phyloP scores from a whole-genome alignment of 805 yeast genomes.

The Saccharomycopsis guyanensis region DNA sequence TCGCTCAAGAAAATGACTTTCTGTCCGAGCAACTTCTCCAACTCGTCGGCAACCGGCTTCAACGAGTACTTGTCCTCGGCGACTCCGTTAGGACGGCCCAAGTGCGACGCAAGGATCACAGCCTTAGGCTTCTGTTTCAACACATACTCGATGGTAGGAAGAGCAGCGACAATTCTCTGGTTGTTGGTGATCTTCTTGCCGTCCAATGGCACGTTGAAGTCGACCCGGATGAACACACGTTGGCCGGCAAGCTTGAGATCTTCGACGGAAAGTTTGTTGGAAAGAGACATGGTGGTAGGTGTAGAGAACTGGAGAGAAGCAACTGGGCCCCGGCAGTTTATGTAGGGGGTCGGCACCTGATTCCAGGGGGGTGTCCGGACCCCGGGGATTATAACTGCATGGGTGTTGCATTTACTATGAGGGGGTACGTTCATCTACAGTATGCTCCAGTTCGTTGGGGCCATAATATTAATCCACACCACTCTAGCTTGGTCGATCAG shows the following conservation, averaged over 20 bases:
- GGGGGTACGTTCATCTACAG: too few relatives aligned
- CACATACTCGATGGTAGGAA: constrained; percentile 96
- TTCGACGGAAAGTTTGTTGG: constrained; percentile 86
- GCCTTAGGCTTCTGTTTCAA: constrained; percentile 86
- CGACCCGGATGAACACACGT: constrained; percentile 98
- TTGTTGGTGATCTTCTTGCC: constrained; percentile 97
- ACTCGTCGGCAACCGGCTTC: constrained; percentile 89
- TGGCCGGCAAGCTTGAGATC: constrained; percentile 82
- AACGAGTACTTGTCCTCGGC: constrained; percentile 77
- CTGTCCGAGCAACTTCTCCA: constrained; percentile 60
- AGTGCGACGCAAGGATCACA: constrained; percentile 89
- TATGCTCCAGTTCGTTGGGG: too few relatives aligned
- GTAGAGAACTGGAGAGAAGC: background rate
- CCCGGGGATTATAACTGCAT: too few relatives aligned
- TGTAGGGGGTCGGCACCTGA: background rate
- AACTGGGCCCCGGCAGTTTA: background rate
- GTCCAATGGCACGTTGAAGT: constrained; percentile 91
- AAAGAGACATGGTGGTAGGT: constrained; percentile 64
- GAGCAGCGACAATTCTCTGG: constrained; percentile 98
- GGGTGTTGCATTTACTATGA: too few relatives aligned
- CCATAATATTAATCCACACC: too few relatives aligned
- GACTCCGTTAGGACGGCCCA: constrained; percentile 99
- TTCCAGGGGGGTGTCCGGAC: background rate
- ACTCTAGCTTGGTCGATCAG: too few relatives aligned
- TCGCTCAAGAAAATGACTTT: constrained; percentile 78